phyloP scores from a whole-genome alignment of 441 rosid species.

The Syzygium syzygioides region DNA sequence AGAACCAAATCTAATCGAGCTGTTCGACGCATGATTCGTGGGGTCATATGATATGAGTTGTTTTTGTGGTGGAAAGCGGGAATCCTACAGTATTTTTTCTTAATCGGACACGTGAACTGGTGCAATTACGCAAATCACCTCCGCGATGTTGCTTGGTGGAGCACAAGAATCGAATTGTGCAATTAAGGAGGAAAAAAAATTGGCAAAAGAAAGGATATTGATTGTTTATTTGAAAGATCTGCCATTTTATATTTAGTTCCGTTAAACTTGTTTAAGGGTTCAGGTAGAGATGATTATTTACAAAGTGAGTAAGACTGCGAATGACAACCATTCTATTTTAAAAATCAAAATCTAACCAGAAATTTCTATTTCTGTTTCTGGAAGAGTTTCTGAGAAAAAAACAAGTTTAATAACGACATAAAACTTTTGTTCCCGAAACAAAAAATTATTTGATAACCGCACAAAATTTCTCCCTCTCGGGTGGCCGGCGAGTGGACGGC shows the following conservation, averaged over 20 bases:
- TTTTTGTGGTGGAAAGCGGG: slow-evolving; percentile 54
- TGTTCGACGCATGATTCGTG: slow-evolving; percentile 68
- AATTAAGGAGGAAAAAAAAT: not conserved
- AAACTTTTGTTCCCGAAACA: too few species aligned
- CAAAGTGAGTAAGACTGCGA: too few species aligned
- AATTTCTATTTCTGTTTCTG: too few species aligned
- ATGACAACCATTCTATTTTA: too few species aligned
- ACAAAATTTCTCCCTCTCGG: too few species aligned
- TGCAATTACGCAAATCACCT: slow-evolving; percentile 36
- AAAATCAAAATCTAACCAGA: too few species aligned
- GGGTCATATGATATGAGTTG: slow-evolving; percentile 47
- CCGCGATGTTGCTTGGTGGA: not conserved
- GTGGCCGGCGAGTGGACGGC: too few species aligned
- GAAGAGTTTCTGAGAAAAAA: too few species aligned
- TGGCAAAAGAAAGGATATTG: not conserved
- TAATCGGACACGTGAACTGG: slow-evolving; percentile 46
- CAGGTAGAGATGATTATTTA: too few species aligned
- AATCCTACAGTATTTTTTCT: slow-evolving; percentile 34
- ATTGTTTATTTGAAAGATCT: not conserved
- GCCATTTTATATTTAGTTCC: not conserved
- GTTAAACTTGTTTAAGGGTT: not conserved
- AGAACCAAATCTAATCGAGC: slow-evolving; percentile 49
- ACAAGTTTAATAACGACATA: too few species aligned
- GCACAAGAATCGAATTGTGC: not conserved
- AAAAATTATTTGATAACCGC: too few species aligned